Percentiles rank a stretch among this genome's conserved stretches.
Conservation (phyloP, 2,329 filamentous ascomycete species). For the Cladobotryum protrusum region DNA sequence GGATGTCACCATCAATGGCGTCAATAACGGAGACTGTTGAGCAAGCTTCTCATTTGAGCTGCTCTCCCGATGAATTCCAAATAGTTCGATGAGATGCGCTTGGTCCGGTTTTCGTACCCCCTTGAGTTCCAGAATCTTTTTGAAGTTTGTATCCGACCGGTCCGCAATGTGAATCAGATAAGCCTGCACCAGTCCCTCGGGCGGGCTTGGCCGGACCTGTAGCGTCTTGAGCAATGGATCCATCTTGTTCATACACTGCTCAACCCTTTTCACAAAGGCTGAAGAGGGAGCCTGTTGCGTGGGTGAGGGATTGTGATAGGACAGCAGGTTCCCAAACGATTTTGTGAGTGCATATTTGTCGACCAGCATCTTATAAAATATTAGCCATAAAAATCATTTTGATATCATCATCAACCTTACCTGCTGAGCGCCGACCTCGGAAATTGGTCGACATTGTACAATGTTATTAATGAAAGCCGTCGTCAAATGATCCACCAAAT, state of each 20-base stretch:
- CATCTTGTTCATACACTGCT: slow-evolving; percentile 74
- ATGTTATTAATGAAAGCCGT: slow-evolving; percentile 76
- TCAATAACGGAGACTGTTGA: slow-evolving; percentile 63
- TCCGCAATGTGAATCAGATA: slow-evolving; percentile 97
- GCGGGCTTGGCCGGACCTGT: slow-evolving; percentile 84
- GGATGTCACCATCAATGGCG: slow-evolving; percentile 52
- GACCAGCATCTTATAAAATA: slow-evolving; percentile 69
- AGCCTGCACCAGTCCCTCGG: slow-evolving; percentile 90
- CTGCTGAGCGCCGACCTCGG: slow-evolving; percentile 90
- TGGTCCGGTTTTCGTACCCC: slow-evolving; percentile 84
- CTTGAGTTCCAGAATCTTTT: slow-evolving; percentile 92
- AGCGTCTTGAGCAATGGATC: slow-evolving; percentile 93
- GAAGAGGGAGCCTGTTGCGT: slow-evolving; percentile 37
- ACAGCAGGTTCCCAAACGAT: slow-evolving; percentile 65
- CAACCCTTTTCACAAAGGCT: slow-evolving; percentile 80
- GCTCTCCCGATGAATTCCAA: slow-evolving; percentile 71
- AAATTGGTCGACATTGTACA: slow-evolving; percentile 83
- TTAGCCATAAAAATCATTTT: slow-evolving; percentile 17
- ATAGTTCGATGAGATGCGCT: slow-evolving; percentile 75
- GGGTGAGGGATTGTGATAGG: slow-evolving; percentile 48
- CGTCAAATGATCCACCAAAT: slow-evolving; percentile 83
- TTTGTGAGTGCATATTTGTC: slow-evolving; percentile 90
- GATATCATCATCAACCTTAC: slow-evolving; percentile 34
- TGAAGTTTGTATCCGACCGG: slow-evolving; percentile 89
- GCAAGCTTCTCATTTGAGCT: slow-evolving; percentile 64